Evolutionary conservation across 441 rosid genomes (phyloP), one percentile per base, ranked within the genome.

Genomic region (Gossypium gossypioides): DNA sequence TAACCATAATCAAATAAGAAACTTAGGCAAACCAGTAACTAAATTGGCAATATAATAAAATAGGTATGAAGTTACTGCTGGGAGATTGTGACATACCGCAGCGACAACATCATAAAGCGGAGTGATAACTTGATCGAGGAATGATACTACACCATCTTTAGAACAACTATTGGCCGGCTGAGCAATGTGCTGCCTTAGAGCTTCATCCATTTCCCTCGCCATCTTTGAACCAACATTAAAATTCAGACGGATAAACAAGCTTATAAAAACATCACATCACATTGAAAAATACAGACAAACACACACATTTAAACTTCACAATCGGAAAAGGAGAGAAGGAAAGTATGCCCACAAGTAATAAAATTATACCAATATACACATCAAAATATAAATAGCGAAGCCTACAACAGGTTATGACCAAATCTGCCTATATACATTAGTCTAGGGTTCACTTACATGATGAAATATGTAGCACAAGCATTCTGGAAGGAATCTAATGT

Each of bases 401-500:
- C 34, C 44, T 15, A 32, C 22, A 50, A 25, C 24, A 66, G 56
- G 9, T 25, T 24, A 42, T 25, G 15, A 73, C 5, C 25, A 58
- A 78, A 56, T 22, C 72, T 55, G 34, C 34, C 57, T 21, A 51
- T 21, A 55, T 6, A 55, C 10, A 19, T 9, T 22, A 52, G 32
- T 71, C 67, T 32, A 40, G 58, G 63, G 4, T 52, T 56, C 57
- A 84, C 91, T 84, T 81, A 92, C 97, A 81, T 95, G 90, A 84
- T 95, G 99, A 81, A 92, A 95, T 78, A 95, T 89, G 87, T 95
- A 95, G 88, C 99, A 95, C 77, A 95, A 81, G 83, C 99, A 95
- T 85, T 95, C 99, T 22, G 99, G 99, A 86, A 95, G 88, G 78
- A 87, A 95, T 85, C 99, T 87, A 63, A 92, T 73, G 76, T 95